Evolutionary conservation across 225 moss, liverwort and hornwort species (phyloP).

Genomic region (Bryoerythrophyllum caledonicum): DNA sequence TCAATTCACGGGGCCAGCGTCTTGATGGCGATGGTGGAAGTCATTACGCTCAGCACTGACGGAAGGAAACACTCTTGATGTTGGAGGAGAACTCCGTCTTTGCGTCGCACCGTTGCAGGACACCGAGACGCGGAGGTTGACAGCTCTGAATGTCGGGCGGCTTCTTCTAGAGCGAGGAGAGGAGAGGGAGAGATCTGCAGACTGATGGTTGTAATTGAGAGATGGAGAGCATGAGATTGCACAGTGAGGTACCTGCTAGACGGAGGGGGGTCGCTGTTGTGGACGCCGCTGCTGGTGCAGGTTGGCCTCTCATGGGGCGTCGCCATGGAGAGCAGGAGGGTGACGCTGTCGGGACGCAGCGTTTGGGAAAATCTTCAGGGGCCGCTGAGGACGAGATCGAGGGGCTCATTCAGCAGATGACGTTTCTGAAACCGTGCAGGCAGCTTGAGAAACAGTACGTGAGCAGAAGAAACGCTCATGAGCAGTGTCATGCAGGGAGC

Average conservation of each 20-base stretch:
- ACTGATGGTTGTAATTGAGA: slow-evolving; percentile 17
- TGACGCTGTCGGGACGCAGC: no score
- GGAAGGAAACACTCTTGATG: background rate
- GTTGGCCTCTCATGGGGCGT: slow-evolving; percentile 31
- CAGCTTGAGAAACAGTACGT: slow-evolving; percentile 43
- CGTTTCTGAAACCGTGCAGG: slow-evolving; percentile 46
- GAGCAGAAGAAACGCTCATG: slow-evolving; percentile 1
- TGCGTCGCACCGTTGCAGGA: background rate
- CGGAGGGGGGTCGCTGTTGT: slow-evolving; percentile 17
- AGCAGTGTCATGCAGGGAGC: background rate
- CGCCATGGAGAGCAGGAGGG: slow-evolving; percentile 6
- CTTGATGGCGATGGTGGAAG: slow-evolving; percentile 22
- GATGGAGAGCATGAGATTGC: slow-evolving; percentile 29
- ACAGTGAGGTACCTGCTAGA: slow-evolving; percentile 2
- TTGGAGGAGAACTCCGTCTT: no score
- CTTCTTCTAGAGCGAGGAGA: background rate
- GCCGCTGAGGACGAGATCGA: slow-evolving; percentile 23
- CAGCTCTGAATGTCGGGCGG: no score
- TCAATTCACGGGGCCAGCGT: slow-evolving; percentile 19
- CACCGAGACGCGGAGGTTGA: no score
- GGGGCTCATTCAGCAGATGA: slow-evolving; percentile 38
- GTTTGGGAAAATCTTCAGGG: background rate
- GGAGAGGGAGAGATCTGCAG: background rate
- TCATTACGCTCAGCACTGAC: slow-evolving; percentile 4
- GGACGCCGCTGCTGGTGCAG: slow-evolving; percentile 9